phyloP scores from a whole-genome alignment of 805 yeast genomes.

The Barnettozyma californica region DNA sequence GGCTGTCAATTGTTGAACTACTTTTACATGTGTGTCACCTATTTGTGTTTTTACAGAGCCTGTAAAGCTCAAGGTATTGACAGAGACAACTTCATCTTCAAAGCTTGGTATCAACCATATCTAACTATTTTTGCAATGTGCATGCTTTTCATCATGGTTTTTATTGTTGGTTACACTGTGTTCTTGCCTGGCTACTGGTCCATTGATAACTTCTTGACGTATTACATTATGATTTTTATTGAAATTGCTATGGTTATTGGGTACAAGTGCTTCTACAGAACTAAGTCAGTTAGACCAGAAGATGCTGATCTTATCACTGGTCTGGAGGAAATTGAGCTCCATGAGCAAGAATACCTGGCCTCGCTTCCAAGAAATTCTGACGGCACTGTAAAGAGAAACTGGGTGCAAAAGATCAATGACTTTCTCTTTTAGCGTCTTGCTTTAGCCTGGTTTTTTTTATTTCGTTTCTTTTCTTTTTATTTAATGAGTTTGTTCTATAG shows the following conservation, averaged over 20 bases:
- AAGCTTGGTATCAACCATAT: conserved; percentile 57
- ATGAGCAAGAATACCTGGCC: conserved; percentile 35
- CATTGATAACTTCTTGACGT: conserved; percentile 58
- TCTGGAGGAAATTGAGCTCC: conserved; percentile 26
- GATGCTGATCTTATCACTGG: conserved; percentile 52
- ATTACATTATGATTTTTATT: conserved; percentile 67
- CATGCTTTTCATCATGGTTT: conserved; percentile 44
- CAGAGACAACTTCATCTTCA: conserved; percentile 37
- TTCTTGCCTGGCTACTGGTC: conserved; percentile 69
- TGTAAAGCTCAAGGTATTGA: conserved; percentile 45
- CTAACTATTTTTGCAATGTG: conserved; percentile 42
- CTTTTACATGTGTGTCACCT: conserved; percentile 50
- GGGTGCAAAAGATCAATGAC: not conserved
- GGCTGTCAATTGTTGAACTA: conserved; percentile 59
- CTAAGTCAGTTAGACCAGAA: conserved; percentile 38
- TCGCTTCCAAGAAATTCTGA: not conserved
- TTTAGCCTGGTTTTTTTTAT: too few relatives aligned
- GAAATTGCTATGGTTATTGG: conserved; percentile 39
- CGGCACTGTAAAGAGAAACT: not conserved
- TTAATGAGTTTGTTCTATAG: too few relatives aligned
- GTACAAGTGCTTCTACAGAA: conserved; percentile 45
- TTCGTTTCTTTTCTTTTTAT: too few relatives aligned
- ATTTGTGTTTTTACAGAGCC: conserved; percentile 59
- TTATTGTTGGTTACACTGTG: conserved; percentile 62
- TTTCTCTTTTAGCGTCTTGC: not conserved